These are phyloP conservation scores for Neofusicoccum laricinum DNA, from an alignment of 2,329 filamentous ascomycete species.

Conservation along the genomic window DNA sequence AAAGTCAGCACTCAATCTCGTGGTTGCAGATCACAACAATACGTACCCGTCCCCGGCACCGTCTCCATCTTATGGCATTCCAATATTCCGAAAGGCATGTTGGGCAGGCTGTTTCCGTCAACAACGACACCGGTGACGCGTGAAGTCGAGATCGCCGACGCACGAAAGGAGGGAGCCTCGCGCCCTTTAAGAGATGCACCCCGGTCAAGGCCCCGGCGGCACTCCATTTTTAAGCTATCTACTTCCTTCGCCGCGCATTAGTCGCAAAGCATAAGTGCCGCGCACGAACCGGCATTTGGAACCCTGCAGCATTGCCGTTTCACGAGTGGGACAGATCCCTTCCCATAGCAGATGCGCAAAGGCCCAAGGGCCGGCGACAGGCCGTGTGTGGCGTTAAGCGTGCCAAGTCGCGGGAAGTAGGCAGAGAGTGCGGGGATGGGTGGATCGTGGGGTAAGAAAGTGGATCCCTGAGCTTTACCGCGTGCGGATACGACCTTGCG, in stretches of 20 bases:
- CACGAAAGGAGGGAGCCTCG: too few relatives aligned
- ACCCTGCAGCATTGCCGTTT: constrained; percentile 1
- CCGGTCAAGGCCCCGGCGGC: too few relatives aligned
- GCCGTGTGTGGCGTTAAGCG: neutral
- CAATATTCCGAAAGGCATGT: constrained; percentile 51
- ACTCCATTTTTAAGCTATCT: too few relatives aligned
- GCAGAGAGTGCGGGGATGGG: neutral
- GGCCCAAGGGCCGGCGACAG: neutral
- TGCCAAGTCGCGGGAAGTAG: neutral
- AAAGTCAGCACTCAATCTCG: neutral
- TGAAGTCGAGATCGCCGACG: too few relatives aligned
- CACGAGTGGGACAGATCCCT: neutral
- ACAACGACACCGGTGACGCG: too few relatives aligned
- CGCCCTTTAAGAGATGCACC: too few relatives aligned
- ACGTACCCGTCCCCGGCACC: constrained; percentile 49
- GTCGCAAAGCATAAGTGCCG: neutral
- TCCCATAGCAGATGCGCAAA: neutral
- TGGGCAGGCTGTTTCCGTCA: neutral
- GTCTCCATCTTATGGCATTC: constrained; percentile 45
- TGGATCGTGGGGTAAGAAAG: constrained; percentile 1
- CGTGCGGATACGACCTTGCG: neutral
- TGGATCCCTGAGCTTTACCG: neutral
- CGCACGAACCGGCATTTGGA: neutral
- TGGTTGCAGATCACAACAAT: neutral
- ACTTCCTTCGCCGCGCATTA: neutral